Conservation (phyloP, 352 stramenopile species). For the Phytopythium mirpurense region DNA sequence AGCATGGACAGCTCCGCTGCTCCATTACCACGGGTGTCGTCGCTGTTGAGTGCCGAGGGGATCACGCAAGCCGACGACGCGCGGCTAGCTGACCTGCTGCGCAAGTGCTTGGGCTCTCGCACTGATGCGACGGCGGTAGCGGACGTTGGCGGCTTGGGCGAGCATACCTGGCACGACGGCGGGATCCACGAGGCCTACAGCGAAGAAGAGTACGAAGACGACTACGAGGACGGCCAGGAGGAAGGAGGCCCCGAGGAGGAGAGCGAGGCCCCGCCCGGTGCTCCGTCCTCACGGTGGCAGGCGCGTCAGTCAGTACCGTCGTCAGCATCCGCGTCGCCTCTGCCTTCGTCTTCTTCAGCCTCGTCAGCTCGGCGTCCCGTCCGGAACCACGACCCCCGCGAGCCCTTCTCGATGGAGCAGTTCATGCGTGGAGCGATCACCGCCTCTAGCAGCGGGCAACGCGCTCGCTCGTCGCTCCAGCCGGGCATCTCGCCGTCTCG, state of each 20-base stretch:
- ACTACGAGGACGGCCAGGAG: conserved; percentile 7
- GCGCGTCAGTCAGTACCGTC: no score
- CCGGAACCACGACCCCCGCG: conserved; percentile 6
- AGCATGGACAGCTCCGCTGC: not conserved
- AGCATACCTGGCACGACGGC: conserved; percentile 10
- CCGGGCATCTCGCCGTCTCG: conserved; percentile 24
- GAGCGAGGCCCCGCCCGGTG: conserved; percentile 4
- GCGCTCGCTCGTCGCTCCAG: conserved; percentile 1
- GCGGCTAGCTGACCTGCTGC: not conserved
- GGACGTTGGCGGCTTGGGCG: conserved; percentile 20
- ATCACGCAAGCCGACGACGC: conserved; percentile 5
- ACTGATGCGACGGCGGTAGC: conserved; percentile 3
- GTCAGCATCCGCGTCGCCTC: not conserved
- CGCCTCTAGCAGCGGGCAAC: conserved; percentile 3
- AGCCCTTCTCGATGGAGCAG: conserved; percentile 10
- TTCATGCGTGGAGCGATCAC: conserved; percentile 9
- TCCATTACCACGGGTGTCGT: not conserved
- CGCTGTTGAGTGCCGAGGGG: not conserved
- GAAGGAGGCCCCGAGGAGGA: conserved; percentile 6
- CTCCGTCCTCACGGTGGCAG: conserved; percentile 12
- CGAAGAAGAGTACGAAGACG: conserved; percentile 13
- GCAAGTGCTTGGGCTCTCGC: not conserved
- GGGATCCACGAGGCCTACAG: conserved; percentile 13
- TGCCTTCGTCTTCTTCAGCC: conserved; percentile 7
- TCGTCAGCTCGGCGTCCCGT: conserved; percentile 8